A percentile compares a stretch with the other conserved stretches of the same genome.
Conservation (phyloP, 768 basidiomycete species). For the Lyophyllum atratum region DNA sequence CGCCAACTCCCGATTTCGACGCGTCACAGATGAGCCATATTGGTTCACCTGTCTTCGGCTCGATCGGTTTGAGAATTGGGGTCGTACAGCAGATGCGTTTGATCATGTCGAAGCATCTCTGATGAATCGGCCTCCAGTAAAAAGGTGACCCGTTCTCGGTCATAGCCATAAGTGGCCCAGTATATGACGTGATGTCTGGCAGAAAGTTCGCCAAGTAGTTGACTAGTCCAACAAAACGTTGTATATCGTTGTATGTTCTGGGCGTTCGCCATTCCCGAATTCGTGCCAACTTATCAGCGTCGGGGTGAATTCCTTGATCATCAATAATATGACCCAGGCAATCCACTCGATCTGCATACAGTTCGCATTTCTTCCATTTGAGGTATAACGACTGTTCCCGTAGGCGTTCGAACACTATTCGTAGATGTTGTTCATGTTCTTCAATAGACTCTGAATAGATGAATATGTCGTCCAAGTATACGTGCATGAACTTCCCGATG, state of each 20-base stretch:
- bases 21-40: background rate
- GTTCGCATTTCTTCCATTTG: conserved; percentile 1
- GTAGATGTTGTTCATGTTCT: background rate
- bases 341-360: background rate
- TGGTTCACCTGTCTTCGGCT: background rate
- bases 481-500: conserved; percentile 8
- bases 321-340: background rate
- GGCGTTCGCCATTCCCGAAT: no score
- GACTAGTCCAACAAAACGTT: background rate
- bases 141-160: background rate
- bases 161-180: background rate
- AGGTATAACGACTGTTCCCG: no score
- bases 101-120: background rate
- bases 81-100: background rate
- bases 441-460: conserved; percentile 16
- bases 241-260: background rate
- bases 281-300: no score
- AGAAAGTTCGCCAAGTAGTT: background rate
- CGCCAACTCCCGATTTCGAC: background rate
- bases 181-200: background rate
- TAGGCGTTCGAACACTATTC: background rate
- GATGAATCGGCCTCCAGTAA: background rate
- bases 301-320: background rate
- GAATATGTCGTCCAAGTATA: conserved; percentile 17
- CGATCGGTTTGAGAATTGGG: background rate